A percentile compares a stretch with the other conserved stretches of the same genome.
Evolutionary conservation across 2,329 filamentous ascomycete genomes (phyloP).

Genomic region (Teratosphaeria gauchensis): DNA sequence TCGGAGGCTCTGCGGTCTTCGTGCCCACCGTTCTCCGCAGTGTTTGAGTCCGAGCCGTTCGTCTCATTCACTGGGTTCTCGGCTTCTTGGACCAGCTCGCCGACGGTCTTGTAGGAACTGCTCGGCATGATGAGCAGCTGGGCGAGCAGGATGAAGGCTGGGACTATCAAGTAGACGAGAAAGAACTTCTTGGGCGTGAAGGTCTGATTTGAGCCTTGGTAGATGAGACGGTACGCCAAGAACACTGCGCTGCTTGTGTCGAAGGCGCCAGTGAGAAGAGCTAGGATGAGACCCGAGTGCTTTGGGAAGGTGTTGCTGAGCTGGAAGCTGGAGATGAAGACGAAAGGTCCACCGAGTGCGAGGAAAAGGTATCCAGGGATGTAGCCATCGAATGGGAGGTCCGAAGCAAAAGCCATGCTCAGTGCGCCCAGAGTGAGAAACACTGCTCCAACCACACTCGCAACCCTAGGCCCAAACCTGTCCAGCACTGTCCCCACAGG

Average conservation of each 20-base stretch:
- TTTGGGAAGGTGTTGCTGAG: conserved; percentile 41
- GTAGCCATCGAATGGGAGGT: conserved; percentile 58
- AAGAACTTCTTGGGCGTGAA: conserved; percentile 41
- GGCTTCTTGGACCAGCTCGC: conserved; percentile 67
- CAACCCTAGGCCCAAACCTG: conserved; percentile 66
- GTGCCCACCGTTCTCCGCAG: conserved; percentile 33
- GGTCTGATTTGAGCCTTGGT: conserved; percentile 31
- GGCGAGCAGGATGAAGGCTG: conserved; percentile 32
- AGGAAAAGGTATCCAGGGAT: conserved; percentile 40
- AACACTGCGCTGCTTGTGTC: conserved; percentile 38
- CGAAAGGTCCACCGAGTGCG: conserved; percentile 39
- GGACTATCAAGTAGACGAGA: conserved; percentile 37
- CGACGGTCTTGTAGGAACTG: conserved; percentile 48
- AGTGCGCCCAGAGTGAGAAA: conserved; percentile 60
- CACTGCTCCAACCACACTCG: conserved; percentile 59
- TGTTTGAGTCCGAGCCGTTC: conserved; percentile 42
- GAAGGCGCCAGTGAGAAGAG: conserved; percentile 40
- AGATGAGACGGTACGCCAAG: conserved; percentile 38
- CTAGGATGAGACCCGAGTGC: conserved; percentile 39
- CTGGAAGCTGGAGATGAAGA: conserved; percentile 43
- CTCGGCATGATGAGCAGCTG: conserved; percentile 40
- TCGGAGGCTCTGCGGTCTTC: conserved; percentile 57
- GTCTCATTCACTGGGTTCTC: conserved; percentile 39
- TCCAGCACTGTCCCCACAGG: conserved; percentile 80
- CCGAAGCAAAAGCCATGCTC: conserved; percentile 58